Evolutionary conservation across 352 stramenopile genomes (phyloP), one percentile per base, ranked within the genome.

Genomic region (Pythium utonaiense): DNA sequence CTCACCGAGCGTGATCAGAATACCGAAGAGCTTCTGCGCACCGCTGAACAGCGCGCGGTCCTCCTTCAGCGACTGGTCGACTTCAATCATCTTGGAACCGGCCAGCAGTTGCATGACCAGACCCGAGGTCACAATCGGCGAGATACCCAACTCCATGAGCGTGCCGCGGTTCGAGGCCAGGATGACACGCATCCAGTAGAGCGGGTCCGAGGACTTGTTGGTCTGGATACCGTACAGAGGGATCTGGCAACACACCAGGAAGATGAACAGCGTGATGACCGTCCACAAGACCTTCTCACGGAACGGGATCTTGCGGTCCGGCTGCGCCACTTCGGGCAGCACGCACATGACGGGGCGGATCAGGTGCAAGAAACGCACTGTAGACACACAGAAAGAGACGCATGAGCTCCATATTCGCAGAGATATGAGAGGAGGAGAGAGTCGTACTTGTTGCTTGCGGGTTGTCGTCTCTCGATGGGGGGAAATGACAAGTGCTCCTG

Each of bases 181-280:
- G 73, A 99, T 99, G 31, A 99, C 97, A 60, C 97, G 92, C 92
- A 99, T 98, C 97, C 97, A 99, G 83, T 99, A 99, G 67, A 99
- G 97, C 58, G 97, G 97, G 80, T 99, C 97, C 53, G 94, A 98
- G 24, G 95, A 98, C 80, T 99, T 98, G 67, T 96, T 97, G 41
- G 88, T 98, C 78, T 98, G 93, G 66, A 99, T 97, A 66, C 97
- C 97, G 80, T 99, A 99, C 57, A 99, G 90, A 52, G 97, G 97
- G 74, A 99, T 99, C 85, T 99, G 97, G 73, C 97, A 99, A 77
- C 96, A 99, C 27, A 99, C 97, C 57, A 99, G 85, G 83, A 99
- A 99, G 67, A 99, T 99, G 86, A 99, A 99, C 27, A 99, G 90
- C 62, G 97, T 99, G 75, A 99, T 98, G 44, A 98, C 97, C 14